Evolutionary conservation across 2,329 filamentous ascomycete genomes (phyloP), one percentile per base, ranked within the genome.

Genomic region (Lasiodiplodia theobromae): DNA sequence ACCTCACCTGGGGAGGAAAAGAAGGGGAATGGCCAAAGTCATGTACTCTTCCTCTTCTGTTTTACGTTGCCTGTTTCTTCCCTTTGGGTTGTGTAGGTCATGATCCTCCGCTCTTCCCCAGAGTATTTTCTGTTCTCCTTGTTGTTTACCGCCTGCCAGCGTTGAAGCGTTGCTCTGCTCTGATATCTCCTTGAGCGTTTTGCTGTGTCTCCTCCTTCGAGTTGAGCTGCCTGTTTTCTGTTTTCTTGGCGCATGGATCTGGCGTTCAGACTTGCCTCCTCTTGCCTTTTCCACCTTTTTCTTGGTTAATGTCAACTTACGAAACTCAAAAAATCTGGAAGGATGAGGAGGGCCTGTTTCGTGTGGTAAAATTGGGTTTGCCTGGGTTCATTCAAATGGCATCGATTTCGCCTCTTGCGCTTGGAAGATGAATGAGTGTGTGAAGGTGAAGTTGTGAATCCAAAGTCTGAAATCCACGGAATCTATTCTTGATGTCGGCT

Each of bases 311-410:
- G 53, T 21, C 44, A 47, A 10, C 65, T 58, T 37, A 47, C 53
- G 63, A 54, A 64, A 64, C 40, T 28, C 37, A 34, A 63, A 63
- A 63, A 47, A 47, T 21, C 44, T 47, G 44, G 44, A 47, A 63
- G 40, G 31, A 57, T 23, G 54, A 57, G 47, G 40, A 25, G 40
- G 25, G 21, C 25, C 25, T 38, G 40, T 44, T 25, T 49, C 25
- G 25, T 44, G 28, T n/a, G 23, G 38, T 31, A 37, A 18, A 10
- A 37, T 56, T 34, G n/a, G 18, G 21, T 47, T 47, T 10, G 44
- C n/a, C 40, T 47, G 44, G 44, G 51, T 25, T 53, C 51, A 53
- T 23, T 53, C 21, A 53, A 23, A 53, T 53, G 51, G 25, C 51
- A 47, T 47, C n/a, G 44, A 21, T 11, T 47, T 47, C 18, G 44